These are phyloP conservation scores for Ustilago xerochloae DNA, from an alignment of 1,284 basidiomycete genomes.

Conservation along the genomic window DNA sequence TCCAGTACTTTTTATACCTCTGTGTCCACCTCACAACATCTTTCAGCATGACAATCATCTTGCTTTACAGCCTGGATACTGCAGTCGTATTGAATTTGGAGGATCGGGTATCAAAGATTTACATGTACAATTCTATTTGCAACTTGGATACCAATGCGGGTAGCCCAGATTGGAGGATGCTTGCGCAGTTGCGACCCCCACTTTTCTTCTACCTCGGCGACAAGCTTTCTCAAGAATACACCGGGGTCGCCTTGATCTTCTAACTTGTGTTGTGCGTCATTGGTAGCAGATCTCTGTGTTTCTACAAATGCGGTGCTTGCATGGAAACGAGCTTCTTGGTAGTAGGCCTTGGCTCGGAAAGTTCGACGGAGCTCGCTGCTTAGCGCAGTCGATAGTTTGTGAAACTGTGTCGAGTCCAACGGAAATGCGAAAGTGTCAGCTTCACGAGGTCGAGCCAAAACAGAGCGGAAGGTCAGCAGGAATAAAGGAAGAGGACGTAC, in stretches of 20 bases:
- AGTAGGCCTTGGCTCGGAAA: slow-evolving; percentile 43
- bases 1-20: background rate
- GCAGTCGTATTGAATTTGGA: no score
- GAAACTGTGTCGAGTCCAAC: no score
- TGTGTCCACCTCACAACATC: background rate
- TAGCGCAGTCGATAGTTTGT: slow-evolving; percentile 18
- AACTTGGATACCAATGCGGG: slow-evolving; percentile 32
- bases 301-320: slow-evolving; percentile 31
- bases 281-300: background rate
- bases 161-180: slow-evolving; percentile 14
- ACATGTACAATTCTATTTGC: slow-evolving; percentile 31
- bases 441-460: background rate
- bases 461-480: no score
- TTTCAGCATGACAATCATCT: no score
- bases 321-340: slow-evolving; percentile 51
- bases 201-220: slow-evolving; percentile 11
- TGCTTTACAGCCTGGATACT: background rate
- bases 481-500: slow-evolving; percentile 12
- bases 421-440: no score
- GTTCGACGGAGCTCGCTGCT: slow-evolving; percentile 26
- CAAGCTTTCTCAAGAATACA: slow-evolving; percentile 4
- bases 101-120: slow-evolving; percentile 6
- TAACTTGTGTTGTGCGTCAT: background rate
- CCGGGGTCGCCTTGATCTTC: background rate
- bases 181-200: slow-evolving; percentile 20